Base-by-base conservation (phyloP, 2,329 filamentous ascomycete genomes). In the Colletotrichum spaethianum region DNA sequence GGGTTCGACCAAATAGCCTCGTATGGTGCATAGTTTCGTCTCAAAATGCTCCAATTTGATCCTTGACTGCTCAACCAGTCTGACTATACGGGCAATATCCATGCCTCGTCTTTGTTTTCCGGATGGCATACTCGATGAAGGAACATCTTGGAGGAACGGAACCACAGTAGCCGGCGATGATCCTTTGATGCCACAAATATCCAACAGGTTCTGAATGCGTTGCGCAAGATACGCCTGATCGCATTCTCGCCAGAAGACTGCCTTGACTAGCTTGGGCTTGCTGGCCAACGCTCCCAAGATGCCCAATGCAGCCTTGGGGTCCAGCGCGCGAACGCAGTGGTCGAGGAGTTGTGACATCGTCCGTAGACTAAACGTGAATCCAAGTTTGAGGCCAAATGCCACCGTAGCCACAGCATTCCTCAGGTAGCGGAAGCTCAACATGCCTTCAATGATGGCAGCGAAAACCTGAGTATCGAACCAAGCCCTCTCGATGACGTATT, bases 391-490 rank as follows among this genome's bases (percentile, higher is more conserved):
- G 52, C 81, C 83, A 1, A 81, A 76, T 46, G 83, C 76, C 48
- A 88, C 82, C 16, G 87, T 79, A 3, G 77, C 76, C 20, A 82
- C 83, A 3, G 86, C 87, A 44, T 87, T 81, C 16, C 82, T 80
- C 38, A 86, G 79, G 48, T 84, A 80, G 68, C 80, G 82, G 52
- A 89, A 86, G 48, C 84, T 81, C 12, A 90, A 77, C 62, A 90
- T 81, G 1, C 86, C 86, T 48, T 80, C 76, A 31, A 90, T 80
- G 3, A 89, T 80, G 60, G 83, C 79, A 72, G 89, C 83, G 12
- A 86, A 80, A 6, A 89, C 75, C 2, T 78, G 74, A 9, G 78
- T 78, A 46, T 80, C 80, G 20, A 88, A 75, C 4, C 76, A 77
- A 2, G 82, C 80, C 56, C 85, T 83, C 75, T 86, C 78, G 67